Evolutionary conservation across 2,329 filamentous ascomycete genomes (phyloP).

Genomic region (Cercospora citrullina): DNA sequence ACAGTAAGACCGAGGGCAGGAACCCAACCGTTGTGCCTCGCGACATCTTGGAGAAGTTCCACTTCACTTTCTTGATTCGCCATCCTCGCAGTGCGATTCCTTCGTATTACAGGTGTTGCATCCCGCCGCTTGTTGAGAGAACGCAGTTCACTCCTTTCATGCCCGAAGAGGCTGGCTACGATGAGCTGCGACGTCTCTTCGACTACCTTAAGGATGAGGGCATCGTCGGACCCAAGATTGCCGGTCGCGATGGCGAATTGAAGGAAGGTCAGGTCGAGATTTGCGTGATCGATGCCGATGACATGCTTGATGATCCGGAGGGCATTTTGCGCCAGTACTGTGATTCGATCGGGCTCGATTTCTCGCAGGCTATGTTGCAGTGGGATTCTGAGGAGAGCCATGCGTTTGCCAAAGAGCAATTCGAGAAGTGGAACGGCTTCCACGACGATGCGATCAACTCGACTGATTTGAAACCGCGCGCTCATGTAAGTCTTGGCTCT

Average conservation of each 20-base stretch:
- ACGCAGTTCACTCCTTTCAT: slow-evolving; percentile 88
- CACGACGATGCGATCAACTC: slow-evolving; percentile 92
- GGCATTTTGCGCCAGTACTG: slow-evolving; percentile 78
- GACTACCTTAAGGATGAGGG: slow-evolving; percentile 73
- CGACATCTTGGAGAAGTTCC: slow-evolving; percentile 73
- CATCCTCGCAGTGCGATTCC: slow-evolving; percentile 90
- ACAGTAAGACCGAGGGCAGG: slow-evolving; percentile 59
- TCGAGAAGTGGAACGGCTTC: slow-evolving; percentile 97
- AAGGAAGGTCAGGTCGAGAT: slow-evolving; percentile 57
- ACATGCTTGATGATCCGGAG: slow-evolving; percentile 82
- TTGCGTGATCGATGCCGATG: slow-evolving; percentile 90
- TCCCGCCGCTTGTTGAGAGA: slow-evolving; percentile 77
- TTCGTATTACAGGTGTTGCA: slow-evolving; percentile 90
- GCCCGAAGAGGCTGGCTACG: slow-evolving; percentile 84
- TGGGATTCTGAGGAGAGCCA: slow-evolving; percentile 80
- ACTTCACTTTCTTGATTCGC: slow-evolving; percentile 95
- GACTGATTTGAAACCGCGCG: slow-evolving; percentile 69
- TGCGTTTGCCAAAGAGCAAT: slow-evolving; percentile 66
- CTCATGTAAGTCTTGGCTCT: slow-evolving; percentile 52
- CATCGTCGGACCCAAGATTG: slow-evolving; percentile 68
- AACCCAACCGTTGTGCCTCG: slow-evolving; percentile 86
- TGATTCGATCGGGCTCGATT: slow-evolving; percentile 75
- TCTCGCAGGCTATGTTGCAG: slow-evolving; percentile 72
- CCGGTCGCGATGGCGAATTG: slow-evolving; percentile 40
- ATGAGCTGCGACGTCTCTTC: slow-evolving; percentile 81